Conservation (phyloP, 257 asterid species). For the Solanum medicagineum region DNA sequence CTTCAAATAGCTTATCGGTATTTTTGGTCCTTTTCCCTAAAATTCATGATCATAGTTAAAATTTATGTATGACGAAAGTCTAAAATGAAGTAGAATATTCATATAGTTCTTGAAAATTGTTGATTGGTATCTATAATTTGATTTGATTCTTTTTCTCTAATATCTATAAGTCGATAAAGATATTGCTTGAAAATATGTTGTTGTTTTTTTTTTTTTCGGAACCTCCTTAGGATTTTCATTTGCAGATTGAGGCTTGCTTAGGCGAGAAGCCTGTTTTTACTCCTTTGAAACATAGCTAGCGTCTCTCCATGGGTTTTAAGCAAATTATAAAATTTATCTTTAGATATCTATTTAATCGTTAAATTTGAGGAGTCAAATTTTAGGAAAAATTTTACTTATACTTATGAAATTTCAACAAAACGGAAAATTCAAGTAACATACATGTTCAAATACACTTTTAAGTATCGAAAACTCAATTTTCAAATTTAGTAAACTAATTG, state of each 20-base stretch:
- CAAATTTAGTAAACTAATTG: not conserved
- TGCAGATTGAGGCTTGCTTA: not conserved
- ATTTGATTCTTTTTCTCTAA: too few species aligned
- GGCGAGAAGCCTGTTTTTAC: not conserved
- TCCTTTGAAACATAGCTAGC: not conserved
- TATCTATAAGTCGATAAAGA: not conserved
- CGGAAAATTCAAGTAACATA: too few species aligned
- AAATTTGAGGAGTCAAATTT: too few species aligned
- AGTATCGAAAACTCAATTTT: too few species aligned
- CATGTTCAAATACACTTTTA: too few species aligned
- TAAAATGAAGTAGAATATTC: not conserved
- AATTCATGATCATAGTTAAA: not conserved
- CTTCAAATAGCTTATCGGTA: too few species aligned
- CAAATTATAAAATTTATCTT: too few species aligned
- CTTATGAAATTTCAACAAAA: too few species aligned
- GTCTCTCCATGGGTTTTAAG: too few species aligned
- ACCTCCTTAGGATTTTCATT: not conserved
- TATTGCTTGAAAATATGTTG: not conserved
- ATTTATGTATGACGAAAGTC: not conserved
- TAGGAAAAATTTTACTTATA: too few species aligned
- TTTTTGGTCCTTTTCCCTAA: too few species aligned
- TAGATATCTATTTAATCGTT: too few species aligned
- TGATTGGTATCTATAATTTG: not conserved
- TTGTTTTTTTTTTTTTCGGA: not conserved
- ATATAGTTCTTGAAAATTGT: not conserved